Evolutionary conservation across 163 green algal species (phyloP).

Genomic region (Scenedesmus sp.): DNA sequence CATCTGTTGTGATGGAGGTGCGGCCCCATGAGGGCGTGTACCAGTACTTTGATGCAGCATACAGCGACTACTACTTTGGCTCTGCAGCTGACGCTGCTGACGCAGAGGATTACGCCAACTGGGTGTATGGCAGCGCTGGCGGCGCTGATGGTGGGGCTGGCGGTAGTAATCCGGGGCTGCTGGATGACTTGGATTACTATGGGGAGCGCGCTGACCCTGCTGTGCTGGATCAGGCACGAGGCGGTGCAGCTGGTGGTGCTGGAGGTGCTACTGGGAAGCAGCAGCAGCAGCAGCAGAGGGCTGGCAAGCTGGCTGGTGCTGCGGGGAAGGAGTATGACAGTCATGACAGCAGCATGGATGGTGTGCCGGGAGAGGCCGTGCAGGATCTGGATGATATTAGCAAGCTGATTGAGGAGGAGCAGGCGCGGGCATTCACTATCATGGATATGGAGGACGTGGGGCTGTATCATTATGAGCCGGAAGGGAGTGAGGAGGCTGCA

Average conservation of each 20-base stretch:
- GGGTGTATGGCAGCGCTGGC: not conserved
- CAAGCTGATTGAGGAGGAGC: conserved; percentile 42
- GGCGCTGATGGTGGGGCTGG: not conserved
- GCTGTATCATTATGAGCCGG: conserved; percentile 38
- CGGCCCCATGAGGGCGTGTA: conserved; percentile 17
- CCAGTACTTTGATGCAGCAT: conserved; percentile 1
- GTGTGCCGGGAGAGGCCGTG: not conserved
- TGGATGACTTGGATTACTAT: not conserved
- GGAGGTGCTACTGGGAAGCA: not conserved
- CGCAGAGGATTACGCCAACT: not conserved
- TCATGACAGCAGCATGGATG: not conserved
- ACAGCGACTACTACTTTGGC: conserved; percentile 15
- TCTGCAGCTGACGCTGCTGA: not conserved
- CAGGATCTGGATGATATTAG: not conserved
- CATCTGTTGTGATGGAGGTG: not conserved
- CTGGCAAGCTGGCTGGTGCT: not conserved
- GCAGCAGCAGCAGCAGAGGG: not conserved
- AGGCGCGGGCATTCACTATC: conserved; percentile 11
- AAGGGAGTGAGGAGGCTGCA: not conserved
- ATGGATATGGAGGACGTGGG: conserved; percentile 41
- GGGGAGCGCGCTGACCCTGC: not conserved
- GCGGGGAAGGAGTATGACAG: not conserved
- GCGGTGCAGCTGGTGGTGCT: not conserved
- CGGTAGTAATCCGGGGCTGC: not conserved
- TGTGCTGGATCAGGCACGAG: not conserved